These are phyloP conservation scores for Amphichorda felina DNA, from an alignment of 2,329 filamentous ascomycete species.

Conservation along the genomic window DNA sequence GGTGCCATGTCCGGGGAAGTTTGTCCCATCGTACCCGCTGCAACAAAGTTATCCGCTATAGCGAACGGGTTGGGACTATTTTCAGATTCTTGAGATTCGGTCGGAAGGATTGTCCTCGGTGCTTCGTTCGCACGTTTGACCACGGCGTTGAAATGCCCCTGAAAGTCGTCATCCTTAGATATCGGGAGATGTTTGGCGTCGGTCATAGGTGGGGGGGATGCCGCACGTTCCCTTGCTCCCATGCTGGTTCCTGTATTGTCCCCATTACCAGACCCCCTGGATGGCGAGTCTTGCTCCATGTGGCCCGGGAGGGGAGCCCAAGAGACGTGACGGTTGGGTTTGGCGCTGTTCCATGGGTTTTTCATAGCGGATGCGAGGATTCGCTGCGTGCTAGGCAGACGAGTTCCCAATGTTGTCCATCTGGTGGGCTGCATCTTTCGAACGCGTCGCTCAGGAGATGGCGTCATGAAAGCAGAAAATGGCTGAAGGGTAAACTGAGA, in stretches of 20 bases:
- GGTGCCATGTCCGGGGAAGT: too few relatives aligned
- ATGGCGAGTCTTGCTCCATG: conserved; percentile 4
- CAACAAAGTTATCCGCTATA: conserved; percentile 4
- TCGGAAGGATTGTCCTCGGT: conserved; percentile 16
- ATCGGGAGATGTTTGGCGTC: conserved; percentile 20
- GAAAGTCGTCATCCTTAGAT: conserved; percentile 25
- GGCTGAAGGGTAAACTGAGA: conserved; percentile 36
- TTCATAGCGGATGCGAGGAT: conserved; percentile 21
- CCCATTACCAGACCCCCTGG: background rate
- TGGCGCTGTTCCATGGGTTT: conserved; percentile 17
- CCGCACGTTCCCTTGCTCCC: conserved; percentile 9
- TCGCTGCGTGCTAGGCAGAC: conserved; percentile 18
- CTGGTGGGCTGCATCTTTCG: conserved; percentile 7
- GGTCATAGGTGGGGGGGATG: conserved; percentile 31
- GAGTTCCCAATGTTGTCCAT: conserved; percentile 10
- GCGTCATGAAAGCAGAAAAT: conserved; percentile 39
- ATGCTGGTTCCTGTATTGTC: background rate
- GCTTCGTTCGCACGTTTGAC: conserved; percentile 15
- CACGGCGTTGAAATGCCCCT: conserved; percentile 34
- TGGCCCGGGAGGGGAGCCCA: conserved; percentile 22
- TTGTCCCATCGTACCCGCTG: background rate
- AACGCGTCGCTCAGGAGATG: conserved; percentile 27
- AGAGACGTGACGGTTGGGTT: conserved; percentile 19
- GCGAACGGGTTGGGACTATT: background rate
- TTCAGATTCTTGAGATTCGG: conserved; percentile 24